Conservation (phyloP, 495 filamentous ascomycete genomes). For the Thozetella sp. region DNA sequence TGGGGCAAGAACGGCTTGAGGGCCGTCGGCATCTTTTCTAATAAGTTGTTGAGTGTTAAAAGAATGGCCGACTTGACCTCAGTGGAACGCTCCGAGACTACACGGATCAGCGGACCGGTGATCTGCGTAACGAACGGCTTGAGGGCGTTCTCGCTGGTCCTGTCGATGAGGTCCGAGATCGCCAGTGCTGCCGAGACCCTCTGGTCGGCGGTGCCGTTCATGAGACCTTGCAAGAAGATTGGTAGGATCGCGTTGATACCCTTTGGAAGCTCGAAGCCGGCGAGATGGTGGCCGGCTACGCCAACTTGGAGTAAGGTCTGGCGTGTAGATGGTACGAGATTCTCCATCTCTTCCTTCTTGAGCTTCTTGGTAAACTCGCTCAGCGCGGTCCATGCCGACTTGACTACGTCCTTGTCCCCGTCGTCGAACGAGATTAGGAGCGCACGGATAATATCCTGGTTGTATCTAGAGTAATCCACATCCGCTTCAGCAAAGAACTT, state of each 20-base stretch:
- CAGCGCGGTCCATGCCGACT: constrained; percentile 88
- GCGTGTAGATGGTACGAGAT: constrained; percentile 83
- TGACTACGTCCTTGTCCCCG: constrained; percentile 79
- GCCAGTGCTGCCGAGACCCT: constrained; percentile 88
- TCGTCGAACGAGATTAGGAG: constrained; percentile 93
- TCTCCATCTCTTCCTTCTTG: constrained; percentile 98
- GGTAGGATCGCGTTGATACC: constrained; percentile 96
- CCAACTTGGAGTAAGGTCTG: constrained; percentile 85
- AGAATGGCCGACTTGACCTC: constrained; percentile 97
- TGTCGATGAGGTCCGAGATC: constrained; percentile 93
- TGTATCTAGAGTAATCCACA: constrained; percentile 90
- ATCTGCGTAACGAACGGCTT: constrained; percentile 97
- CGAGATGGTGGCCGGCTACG: constrained; percentile 78
- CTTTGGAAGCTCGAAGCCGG: constrained; percentile 92
- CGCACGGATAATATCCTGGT: constrained; percentile 88
- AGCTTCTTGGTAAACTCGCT: constrained; percentile 84
- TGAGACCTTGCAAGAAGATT: constrained; percentile 95
- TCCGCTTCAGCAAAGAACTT: constrained; percentile 84
- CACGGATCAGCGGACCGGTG: constrained; percentile 94
- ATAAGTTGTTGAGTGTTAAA: constrained; percentile 88
- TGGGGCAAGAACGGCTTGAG: constrained; percentile 97
- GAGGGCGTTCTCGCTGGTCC: constrained; percentile 79
- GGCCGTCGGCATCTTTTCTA: constrained; percentile 95
- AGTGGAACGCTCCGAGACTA: constrained; percentile 91
- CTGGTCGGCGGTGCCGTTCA: constrained; percentile 93